phyloP scores from a whole-genome alignment of 352 stramenopile genomes.

The Globisporangium emineosum region DNA sequence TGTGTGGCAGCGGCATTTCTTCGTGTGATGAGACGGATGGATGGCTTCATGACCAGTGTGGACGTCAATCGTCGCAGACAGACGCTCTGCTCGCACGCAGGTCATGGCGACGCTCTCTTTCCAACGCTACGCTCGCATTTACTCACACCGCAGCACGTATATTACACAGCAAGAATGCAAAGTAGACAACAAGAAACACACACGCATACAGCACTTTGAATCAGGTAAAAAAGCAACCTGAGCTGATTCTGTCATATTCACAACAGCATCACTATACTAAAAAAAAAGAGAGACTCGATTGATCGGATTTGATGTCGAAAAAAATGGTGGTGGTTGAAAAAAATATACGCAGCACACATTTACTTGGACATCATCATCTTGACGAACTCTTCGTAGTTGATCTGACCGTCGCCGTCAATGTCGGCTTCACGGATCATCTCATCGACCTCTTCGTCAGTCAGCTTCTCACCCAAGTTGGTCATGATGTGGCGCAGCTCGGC shows the following conservation, averaged over 20 bases:
- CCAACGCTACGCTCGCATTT: too few species aligned
- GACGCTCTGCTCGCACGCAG: not conserved
- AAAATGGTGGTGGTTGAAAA: not conserved
- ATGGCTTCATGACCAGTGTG: slow-evolving; percentile 56
- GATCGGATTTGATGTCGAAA: slow-evolving; percentile 1
- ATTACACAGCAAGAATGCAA: not conserved
- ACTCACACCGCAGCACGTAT: too few species aligned
- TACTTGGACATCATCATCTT: slow-evolving; percentile 99
- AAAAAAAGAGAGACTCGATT: not conserved
- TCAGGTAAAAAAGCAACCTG: slow-evolving; percentile 3
- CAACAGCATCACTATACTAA: slow-evolving; percentile 4
- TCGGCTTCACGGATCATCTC: slow-evolving; percentile 99
- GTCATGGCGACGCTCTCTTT: too few species aligned
- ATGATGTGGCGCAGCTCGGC: slow-evolving; percentile 98
- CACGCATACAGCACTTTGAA: not conserved
- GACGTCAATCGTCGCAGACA: not conserved
- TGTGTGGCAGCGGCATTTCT: slow-evolving; percentile 25
- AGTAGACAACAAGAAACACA: not conserved
- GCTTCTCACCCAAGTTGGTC: slow-evolving; percentile 98
- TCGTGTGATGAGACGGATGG: slow-evolving; percentile 37
- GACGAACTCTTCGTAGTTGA: slow-evolving; percentile 99
- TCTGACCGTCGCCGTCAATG: slow-evolving; percentile 98
- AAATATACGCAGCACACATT: slow-evolving; percentile 27
- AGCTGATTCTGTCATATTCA: slow-evolving; percentile 3
- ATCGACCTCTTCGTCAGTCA: slow-evolving; percentile 98